Evolutionary conservation across 257 asterid species (phyloP).

Genomic region (Verbascum thapsus): DNA sequence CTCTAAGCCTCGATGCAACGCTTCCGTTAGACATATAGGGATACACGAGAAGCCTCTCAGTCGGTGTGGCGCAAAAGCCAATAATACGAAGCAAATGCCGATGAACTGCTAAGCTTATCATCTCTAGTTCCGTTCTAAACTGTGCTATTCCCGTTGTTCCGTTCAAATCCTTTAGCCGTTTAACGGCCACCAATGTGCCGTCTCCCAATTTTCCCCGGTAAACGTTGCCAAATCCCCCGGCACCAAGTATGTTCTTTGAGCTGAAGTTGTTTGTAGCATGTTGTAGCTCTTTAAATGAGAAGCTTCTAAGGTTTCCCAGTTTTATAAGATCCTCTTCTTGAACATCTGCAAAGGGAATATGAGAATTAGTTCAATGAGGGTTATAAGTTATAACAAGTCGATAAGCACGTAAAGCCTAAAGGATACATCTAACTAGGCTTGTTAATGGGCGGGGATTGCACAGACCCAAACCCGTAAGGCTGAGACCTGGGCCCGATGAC

Average conservation of each 20-base stretch:
- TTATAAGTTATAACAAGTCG: background rate
- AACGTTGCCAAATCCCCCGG: constrained; percentile 46
- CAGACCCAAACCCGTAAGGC: no score
- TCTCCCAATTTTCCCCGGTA: constrained; percentile 38
- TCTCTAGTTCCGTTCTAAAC: constrained; percentile 45
- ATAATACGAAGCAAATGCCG: constrained; percentile 37
- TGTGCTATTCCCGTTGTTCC: constrained; percentile 34
- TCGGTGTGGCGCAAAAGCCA: constrained; percentile 40
- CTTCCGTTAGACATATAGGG: constrained; percentile 50
- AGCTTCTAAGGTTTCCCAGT: constrained; percentile 51
- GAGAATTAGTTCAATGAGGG: background rate
- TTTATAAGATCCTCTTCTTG: constrained; percentile 73
- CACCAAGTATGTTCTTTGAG: constrained; percentile 40
- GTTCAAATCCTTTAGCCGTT: constrained; percentile 34
- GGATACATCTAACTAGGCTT: no score
- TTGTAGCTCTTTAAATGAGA: constrained; percentile 33
- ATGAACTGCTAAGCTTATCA: constrained; percentile 45
- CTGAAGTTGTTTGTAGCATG: constrained; percentile 41
- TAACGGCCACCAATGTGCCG: constrained; percentile 41
- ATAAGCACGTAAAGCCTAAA: background rate
- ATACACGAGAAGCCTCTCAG: constrained; percentile 41
- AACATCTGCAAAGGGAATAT: constrained; percentile 44
- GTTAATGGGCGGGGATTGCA: no score
- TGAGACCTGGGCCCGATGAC: no score
- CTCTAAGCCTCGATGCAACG: constrained; percentile 44